Evolutionary conservation across 306 rosid genomes (phyloP).

Genomic region (Neltuma alba): DNA sequence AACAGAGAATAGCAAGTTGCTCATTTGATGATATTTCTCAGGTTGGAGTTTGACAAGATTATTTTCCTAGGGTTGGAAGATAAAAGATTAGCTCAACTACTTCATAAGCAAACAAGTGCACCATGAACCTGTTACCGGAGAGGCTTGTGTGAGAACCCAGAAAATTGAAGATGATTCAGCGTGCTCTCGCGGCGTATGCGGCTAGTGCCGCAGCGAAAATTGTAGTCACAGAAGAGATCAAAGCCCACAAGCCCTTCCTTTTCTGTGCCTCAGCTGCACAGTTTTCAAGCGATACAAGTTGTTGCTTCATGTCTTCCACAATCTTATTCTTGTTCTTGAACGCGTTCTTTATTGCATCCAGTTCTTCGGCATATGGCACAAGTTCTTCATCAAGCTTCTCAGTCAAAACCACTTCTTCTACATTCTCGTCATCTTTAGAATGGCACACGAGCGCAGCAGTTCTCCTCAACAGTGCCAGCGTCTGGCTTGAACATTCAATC

Average conservation of each 20-base stretch:
- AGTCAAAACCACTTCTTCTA: constrained; percentile 41
- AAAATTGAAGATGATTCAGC: constrained; percentile 43
- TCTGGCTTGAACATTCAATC: constrained; percentile 47
- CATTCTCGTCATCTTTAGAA: constrained; percentile 11
- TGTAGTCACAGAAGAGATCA: constrained; percentile 68
- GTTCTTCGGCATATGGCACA: constrained; percentile 47
- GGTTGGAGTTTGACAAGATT: constrained; percentile 23
- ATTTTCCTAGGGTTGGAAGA: constrained; percentile 29
- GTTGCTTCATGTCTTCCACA: constrained; percentile 62
- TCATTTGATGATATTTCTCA: constrained; percentile 19
- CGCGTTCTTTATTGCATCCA: constrained; percentile 67
- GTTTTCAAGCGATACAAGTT: constrained; percentile 41
- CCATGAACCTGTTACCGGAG: constrained; percentile 32
- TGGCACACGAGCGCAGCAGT: constrained; percentile 51
- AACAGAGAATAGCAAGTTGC: constrained; percentile 8
- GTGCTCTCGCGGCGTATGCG: constrained; percentile 69
- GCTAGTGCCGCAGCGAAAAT: constrained; percentile 65
- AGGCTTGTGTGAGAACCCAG: constrained; percentile 31
- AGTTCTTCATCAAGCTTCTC: constrained; percentile 55
- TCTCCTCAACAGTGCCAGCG: constrained; percentile 60
- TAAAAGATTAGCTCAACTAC: constrained; percentile 20
- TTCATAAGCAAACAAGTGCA: constrained; percentile 25
- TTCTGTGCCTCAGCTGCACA: constrained; percentile 48
- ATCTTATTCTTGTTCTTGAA: constrained; percentile 63
- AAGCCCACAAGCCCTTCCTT: constrained; percentile 65